These are phyloP conservation scores for Aspergillus sp. DNA, from an alignment of 2,329 filamentous ascomycete genomes.

Conservation along the genomic window DNA sequence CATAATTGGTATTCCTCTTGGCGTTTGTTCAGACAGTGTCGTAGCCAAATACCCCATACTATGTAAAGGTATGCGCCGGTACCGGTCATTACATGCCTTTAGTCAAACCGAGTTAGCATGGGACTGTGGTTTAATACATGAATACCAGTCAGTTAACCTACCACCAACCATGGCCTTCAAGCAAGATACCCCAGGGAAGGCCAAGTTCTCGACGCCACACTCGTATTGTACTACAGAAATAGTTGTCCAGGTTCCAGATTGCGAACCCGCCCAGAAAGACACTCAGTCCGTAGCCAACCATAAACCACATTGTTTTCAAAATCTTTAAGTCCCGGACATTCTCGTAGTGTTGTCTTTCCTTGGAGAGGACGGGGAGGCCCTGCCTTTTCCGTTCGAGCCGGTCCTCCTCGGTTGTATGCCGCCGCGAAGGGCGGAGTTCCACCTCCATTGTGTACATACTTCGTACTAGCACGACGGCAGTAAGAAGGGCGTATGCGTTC, in stretches of 20 bases:
- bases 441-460: constrained; percentile 77
- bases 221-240: constrained; percentile 67
- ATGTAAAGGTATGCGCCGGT: constrained; percentile 83
- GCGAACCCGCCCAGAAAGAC: constrained; percentile 74
- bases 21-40: constrained; percentile 70
- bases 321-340: constrained; percentile 59
- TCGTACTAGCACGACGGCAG: constrained; percentile 67
- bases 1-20: constrained; percentile 70
- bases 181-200: constrained; percentile 75
- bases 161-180: constrained; percentile 75
- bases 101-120: constrained; percentile 14
- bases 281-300: constrained; percentile 67
- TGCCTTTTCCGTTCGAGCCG: constrained; percentile 39
- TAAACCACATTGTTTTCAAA: constrained; percentile 70
- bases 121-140: not conserved
- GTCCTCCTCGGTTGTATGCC: constrained; percentile 49
- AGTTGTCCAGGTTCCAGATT: constrained; percentile 78
- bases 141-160: constrained; percentile 34
- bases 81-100: constrained; percentile 76
- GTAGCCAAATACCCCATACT: constrained; percentile 78
- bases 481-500: constrained; percentile 72
- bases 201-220: constrained; percentile 67
- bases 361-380: constrained; percentile 41
- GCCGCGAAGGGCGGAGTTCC: constrained; percentile 60
- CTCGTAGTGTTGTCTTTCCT: constrained; percentile 48